Evolutionary conservation across 768 basidiomycete species (phyloP).

Genomic region (Cystofilobasidium ferigula): DNA sequence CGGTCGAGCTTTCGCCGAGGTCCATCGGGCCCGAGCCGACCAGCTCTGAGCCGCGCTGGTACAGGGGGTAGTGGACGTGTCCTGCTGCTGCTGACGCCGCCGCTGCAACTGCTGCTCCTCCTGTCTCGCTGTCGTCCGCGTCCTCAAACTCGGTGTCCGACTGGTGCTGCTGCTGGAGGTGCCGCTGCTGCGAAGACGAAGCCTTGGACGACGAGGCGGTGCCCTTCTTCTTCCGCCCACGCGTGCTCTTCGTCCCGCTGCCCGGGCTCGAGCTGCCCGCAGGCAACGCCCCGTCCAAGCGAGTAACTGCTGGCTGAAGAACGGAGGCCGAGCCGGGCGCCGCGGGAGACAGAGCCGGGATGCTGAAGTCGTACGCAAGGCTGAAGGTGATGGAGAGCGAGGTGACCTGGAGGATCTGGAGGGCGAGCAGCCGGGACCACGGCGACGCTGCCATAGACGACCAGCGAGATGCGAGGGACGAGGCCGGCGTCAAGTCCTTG

Average conservation of each 20-base stretch:
- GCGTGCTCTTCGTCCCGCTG: background rate
- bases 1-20: background rate
- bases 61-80: constrained; percentile 4
- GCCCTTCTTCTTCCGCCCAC: constrained; percentile 1
- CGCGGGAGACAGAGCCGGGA: background rate
- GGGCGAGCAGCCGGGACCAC: constrained; percentile 19
- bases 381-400: constrained; percentile 26
- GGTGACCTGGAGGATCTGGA: constrained; percentile 25
- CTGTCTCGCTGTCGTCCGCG: background rate
- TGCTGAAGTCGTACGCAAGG: constrained; percentile 16
- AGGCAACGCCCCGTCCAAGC: background rate
- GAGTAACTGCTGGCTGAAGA: background rate
- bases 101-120: background rate
- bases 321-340: background rate
- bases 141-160: constrained; percentile 15
- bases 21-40: background rate
- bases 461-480: background rate
- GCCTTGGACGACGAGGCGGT: background rate
- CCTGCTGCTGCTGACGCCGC: background rate
- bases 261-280: background rate
- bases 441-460: background rate
- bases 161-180: background rate
- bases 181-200: background rate
- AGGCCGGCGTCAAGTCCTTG: background rate
- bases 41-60: background rate